Evolutionary conservation across 805 yeast genomes (phyloP).

Genomic region (Wickerhamiella sergipiensis): DNA sequence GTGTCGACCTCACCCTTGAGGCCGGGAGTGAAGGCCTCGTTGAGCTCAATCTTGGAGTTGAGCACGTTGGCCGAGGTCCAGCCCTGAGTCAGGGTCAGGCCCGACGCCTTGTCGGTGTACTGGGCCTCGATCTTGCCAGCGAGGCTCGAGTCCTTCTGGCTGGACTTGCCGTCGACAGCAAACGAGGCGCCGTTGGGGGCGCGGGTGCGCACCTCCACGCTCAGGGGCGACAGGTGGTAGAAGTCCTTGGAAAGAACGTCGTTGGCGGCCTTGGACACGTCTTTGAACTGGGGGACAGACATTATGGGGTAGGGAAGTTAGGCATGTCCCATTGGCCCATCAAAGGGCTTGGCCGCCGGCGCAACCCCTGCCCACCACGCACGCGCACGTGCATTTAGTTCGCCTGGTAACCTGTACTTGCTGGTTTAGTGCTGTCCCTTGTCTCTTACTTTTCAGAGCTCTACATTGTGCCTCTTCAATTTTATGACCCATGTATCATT

Average conservation of each 20-base stretch:
- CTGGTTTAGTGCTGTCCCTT: too few relatives aligned
- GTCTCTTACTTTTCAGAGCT: too few relatives aligned
- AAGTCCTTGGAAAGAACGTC: slow-evolving; percentile 83
- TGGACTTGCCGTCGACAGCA: slow-evolving; percentile 82
- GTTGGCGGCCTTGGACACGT: slow-evolving; percentile 84
- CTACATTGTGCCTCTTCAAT: too few relatives aligned
- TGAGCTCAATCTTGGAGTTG: slow-evolving; percentile 85
- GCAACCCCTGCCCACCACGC: not conserved
- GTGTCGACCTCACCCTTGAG: slow-evolving; percentile 86
- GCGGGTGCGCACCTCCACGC: slow-evolving; percentile 77
- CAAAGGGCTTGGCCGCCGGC: too few relatives aligned
- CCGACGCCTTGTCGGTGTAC: slow-evolving; percentile 83
- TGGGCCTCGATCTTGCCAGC: slow-evolving; percentile 84
- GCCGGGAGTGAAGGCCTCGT: slow-evolving; percentile 88
- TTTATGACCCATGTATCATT: too few relatives aligned
- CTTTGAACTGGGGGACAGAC: slow-evolving; percentile 86
- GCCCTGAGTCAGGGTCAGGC: slow-evolving; percentile 90
- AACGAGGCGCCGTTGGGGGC: slow-evolving; percentile 96
- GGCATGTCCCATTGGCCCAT: not conserved
- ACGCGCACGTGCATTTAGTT: not conserved
- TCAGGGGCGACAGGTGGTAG: slow-evolving; percentile 79
- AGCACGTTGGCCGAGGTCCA: slow-evolving; percentile 91
- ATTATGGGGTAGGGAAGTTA: slow-evolving; percentile 22
- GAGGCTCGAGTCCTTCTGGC: slow-evolving; percentile 64
- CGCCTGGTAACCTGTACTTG: too few relatives aligned